Percentiles rank a stretch among this genome's conserved stretches.
phyloP scores from a whole-genome alignment of 2,329 filamentous ascomycete genomes.

The Fusarium udum region DNA sequence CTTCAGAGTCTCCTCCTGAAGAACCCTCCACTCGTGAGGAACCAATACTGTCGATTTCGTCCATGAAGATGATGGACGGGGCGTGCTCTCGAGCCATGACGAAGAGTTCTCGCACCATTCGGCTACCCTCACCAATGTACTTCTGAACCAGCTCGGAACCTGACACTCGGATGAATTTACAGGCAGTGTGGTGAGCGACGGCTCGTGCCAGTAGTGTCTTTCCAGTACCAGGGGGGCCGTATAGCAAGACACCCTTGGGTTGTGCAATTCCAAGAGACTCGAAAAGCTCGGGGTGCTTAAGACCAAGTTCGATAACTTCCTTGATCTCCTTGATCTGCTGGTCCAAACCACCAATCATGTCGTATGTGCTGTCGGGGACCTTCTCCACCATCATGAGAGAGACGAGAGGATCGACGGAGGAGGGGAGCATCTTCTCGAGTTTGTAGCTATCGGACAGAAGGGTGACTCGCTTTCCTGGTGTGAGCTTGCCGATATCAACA shows the following conservation, averaged over 20 bases:
- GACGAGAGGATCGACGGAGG: conserved; percentile 96
- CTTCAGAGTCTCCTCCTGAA: conserved; percentile 94
- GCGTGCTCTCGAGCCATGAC: conserved; percentile 99
- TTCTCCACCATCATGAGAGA: conserved; percentile 99
- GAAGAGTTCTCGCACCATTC: conserved; percentile 99
- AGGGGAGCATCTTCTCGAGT: conserved; percentile 97
- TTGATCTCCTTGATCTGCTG: conserved; percentile 99
- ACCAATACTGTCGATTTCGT: conserved; percentile 99
- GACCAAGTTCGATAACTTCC: conserved; percentile 97
- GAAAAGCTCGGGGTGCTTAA: conserved; percentile 98
- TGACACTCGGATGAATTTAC: conserved; percentile 98
- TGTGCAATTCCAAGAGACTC: conserved; percentile 99
- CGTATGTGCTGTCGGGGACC: conserved; percentile 98
- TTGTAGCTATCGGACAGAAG: conserved; percentile 98
- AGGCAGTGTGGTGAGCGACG: conserved; percentile 97
- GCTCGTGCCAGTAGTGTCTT: conserved; percentile 96
- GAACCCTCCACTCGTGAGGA: conserved; percentile 96
- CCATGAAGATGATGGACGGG: conserved; percentile 99
- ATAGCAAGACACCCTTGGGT: conserved; percentile 95
- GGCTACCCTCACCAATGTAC: conserved; percentile 97
- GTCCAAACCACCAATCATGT: conserved; percentile 99
- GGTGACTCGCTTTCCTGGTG: conserved; percentile 95
- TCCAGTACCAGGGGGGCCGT: conserved; percentile 95
- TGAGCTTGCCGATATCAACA: conserved; percentile 95
- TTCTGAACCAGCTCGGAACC: conserved; percentile 98